These are phyloP conservation scores for Exophiala sp. DNA, from an alignment of 2,329 filamentous ascomycete species.

Conservation along the genomic window DNA sequence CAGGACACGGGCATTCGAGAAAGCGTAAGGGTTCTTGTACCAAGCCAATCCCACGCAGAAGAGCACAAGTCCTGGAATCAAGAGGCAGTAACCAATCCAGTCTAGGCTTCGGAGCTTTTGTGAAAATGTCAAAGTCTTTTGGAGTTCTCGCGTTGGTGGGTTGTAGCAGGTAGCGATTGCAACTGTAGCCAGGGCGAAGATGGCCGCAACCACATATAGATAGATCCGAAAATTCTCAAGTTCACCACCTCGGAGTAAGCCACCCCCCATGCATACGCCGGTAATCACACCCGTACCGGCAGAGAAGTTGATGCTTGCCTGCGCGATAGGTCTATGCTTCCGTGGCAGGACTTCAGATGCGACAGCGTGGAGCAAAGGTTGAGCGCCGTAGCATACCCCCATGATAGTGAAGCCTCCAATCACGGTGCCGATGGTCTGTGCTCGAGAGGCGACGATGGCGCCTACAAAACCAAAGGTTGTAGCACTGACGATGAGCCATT, in stretches of 20 bases:
- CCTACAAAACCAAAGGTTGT: conserved; percentile 11
- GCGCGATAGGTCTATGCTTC: conserved; percentile 12
- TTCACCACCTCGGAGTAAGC: neutral
- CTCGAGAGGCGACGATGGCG: conserved; percentile 9
- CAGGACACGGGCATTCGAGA: conserved; percentile 43
- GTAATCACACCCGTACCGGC: conserved; percentile 4
- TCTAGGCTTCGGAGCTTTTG: conserved; percentile 47
- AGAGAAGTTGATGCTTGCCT: conserved; percentile 10
- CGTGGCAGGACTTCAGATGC: conserved; percentile 18
- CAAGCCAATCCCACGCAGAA: conserved; percentile 47
- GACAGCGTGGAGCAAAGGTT: conserved; percentile 15
- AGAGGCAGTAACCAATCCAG: conserved; percentile 49
- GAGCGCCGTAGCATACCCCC: conserved; percentile 5
- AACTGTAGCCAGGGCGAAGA: conserved; percentile 36
- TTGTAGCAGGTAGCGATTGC: conserved; percentile 43
- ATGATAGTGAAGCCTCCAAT: conserved; percentile 12
- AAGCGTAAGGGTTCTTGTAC: conserved; percentile 48
- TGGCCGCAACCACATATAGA: conserved; percentile 10
- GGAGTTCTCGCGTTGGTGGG: conserved; percentile 42
- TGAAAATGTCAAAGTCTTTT: conserved; percentile 14
- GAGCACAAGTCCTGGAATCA: conserved; percentile 42
- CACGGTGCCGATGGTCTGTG: conserved; percentile 10
- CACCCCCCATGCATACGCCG: conserved; percentile 7
- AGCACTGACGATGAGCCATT: conserved; percentile 8
- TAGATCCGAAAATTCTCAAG: conserved; percentile 16